Base-by-base conservation (phyloP, 2,329 filamentous ascomycete genomes). In the Stylonectria norvegica region DNA sequence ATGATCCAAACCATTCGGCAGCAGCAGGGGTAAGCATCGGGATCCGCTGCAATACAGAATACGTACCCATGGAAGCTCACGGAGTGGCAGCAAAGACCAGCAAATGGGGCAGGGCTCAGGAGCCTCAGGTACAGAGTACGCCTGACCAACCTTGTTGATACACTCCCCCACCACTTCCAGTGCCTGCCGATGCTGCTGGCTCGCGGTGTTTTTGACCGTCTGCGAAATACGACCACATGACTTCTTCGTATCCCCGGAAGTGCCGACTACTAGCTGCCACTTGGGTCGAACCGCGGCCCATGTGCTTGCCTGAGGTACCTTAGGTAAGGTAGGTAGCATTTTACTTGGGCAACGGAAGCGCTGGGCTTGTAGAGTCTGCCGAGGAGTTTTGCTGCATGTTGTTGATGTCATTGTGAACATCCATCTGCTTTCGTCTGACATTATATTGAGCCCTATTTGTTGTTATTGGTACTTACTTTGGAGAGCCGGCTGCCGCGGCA, bases 391-490 rank as follows among this genome's bases (percentile, higher is more conserved):
- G n/a, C n/a, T n/a, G n/a, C n/a, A n/a, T n/a, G n/a, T n/a, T 40
- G 36, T 25, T 38, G 37, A 40, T 40, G 37, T 40, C 31, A 34
- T 40, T n/a, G 30, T 16, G 17, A 22, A 20, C 14, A 14, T 20
- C 35, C 6, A 29, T 25, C n/a, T 4, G n/a, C 35, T 20, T n/a
- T 29, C 14, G 29, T 8, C 10, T 11, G 9, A n/a, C 16, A 12
- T n/a, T n/a, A n/a, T n/a, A 41, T 27, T 20, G 28, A 41, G 38
- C n/a, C 27, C 36, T 18, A 8, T 14, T 22, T 32, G 29, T 20
- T 17, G 15, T 18, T 16, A 36, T 35, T 36, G 38, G 38, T 19
- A 20, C 19, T 20, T 31, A n/a, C n/a, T n/a, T n/a, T n/a, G n/a
- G n/a, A n/a, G n/a, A n/a, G n/a, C n/a, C n/a, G n/a, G n/a, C n/a